phyloP scores from a whole-genome alignment of 1,139 yeast genomes.

The Magnusiomyces ingens region DNA sequence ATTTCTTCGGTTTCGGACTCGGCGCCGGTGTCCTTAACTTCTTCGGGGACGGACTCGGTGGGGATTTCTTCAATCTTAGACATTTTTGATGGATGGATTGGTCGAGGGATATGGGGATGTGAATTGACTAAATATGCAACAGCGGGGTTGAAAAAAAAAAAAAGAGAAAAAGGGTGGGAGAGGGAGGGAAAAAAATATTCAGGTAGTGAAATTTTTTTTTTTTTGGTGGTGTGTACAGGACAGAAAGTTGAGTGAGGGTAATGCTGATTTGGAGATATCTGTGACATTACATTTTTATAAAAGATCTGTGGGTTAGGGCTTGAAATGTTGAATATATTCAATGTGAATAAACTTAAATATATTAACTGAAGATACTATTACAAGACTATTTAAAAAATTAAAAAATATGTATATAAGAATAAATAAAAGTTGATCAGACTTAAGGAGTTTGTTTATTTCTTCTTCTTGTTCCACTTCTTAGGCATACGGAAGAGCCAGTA shows the following conservation, averaged over 20 bases:
- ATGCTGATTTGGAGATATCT: neutral
- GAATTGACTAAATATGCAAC: neutral
- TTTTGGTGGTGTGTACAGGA: neutral
- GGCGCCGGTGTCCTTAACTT: slow-evolving; percentile 1
- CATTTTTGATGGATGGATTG: neutral
- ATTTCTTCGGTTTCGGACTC: slow-evolving; percentile 38
- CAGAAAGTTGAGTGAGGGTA: neutral
- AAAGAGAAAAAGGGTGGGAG: neutral
- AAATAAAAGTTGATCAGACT: neutral
- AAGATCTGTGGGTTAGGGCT: neutral
- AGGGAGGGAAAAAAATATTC: slow-evolving; percentile 3
- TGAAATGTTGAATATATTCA: too few species aligned
- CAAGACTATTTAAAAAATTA: neutral
- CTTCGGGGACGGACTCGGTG: slow-evolving; percentile 10
- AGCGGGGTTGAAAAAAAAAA: neutral
- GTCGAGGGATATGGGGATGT: neutral
- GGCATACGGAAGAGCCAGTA: slow-evolving; percentile 37
- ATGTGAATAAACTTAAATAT: too few species aligned
- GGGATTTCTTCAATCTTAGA: slow-evolving; percentile 10
- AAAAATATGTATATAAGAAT: neutral
- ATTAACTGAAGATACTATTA: neutral
- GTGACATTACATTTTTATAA: neutral
- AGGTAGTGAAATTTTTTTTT: neutral
- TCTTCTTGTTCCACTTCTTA: slow-evolving; percentile 11
- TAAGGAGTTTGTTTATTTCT: neutral